Evolutionary conservation across 2,329 filamentous ascomycete genomes (phyloP).

Genomic region (Fusarium sp.): DNA sequence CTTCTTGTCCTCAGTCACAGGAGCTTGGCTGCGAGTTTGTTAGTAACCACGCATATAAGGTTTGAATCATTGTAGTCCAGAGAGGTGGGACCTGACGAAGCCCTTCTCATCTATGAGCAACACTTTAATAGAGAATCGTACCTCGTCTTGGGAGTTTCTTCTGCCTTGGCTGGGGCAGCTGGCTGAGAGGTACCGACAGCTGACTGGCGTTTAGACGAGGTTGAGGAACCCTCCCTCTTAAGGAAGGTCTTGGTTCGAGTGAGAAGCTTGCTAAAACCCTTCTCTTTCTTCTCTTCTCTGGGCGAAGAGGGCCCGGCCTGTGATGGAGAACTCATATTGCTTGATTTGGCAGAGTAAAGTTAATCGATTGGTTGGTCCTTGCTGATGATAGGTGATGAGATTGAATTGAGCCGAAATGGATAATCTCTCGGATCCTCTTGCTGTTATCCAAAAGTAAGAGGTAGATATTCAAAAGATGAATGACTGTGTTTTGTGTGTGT

Average conservation of each 20-base stretch:
- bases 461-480: conserved; percentile 5
- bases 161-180: conserved; percentile 37
- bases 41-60: conserved; percentile 6
- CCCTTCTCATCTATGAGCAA: background rate
- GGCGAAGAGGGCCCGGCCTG: conserved; percentile 54
- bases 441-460: conserved; percentile 13
- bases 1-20: conserved; percentile 33
- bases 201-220: conserved; percentile 48
- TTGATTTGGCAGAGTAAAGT: background rate
- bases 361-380: background rate
- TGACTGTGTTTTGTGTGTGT: conserved; percentile 7
- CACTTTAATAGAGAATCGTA: conserved; percentile 33
- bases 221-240: conserved; percentile 53
- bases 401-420: conserved; percentile 1
- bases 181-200: conserved; percentile 39
- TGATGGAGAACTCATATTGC: conserved; percentile 58
- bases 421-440: conserved; percentile 1
- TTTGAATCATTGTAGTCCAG: background rate
- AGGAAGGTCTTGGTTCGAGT: conserved; percentile 64
- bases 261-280: conserved; percentile 61
- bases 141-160: conserved; percentile 45
- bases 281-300: conserved; percentile 58
- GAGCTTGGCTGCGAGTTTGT: conserved; percentile 36
- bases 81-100: background rate
- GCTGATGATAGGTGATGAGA: background rate